A percentile compares a stretch with the other conserved stretches of the same genome.
Evolutionary conservation across 2,329 filamentous ascomycete species (phyloP).

Genomic region (Teratosphaeriaceae sp.): DNA sequence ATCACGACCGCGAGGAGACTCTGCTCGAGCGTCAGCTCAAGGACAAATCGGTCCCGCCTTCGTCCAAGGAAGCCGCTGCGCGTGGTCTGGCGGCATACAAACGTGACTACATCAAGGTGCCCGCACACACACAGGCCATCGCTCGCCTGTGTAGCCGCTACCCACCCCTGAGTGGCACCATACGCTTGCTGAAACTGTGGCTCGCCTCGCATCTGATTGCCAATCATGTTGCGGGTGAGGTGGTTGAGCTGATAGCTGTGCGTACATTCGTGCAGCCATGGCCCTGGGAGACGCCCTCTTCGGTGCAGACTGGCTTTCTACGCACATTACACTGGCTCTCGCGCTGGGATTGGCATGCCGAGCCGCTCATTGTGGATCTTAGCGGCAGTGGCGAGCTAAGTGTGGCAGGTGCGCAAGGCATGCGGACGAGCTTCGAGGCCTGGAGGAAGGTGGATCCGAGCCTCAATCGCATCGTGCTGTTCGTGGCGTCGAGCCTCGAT

Average conservation of each 20-base stretch:
- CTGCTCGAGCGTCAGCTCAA: slow-evolving; percentile 73
- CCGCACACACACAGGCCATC: slow-evolving; percentile 75
- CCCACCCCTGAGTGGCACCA: slow-evolving; percentile 70
- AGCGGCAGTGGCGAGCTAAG: slow-evolving; percentile 46
- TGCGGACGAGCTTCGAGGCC: slow-evolving; percentile 66
- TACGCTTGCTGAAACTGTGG: slow-evolving; percentile 85
- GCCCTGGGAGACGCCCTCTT: slow-evolving; percentile 73
- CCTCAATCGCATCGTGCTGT: slow-evolving; percentile 76
- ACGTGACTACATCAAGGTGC: slow-evolving; percentile 63
- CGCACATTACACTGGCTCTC: slow-evolving; percentile 73
- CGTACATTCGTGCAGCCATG: slow-evolving; percentile 74
- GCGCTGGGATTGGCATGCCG: slow-evolving; percentile 84
- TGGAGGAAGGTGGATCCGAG: slow-evolving; percentile 85
- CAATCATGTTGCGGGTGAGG: slow-evolving; percentile 67
- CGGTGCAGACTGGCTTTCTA: slow-evolving; percentile 70
- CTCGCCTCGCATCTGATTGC: slow-evolving; percentile 75
- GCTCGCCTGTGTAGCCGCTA: slow-evolving; percentile 74
- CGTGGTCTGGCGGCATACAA: slow-evolving; percentile 64
- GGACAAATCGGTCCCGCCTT: slow-evolving; percentile 61
- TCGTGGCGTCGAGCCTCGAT: slow-evolving; percentile 76
- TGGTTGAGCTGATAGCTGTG: slow-evolving; percentile 76
- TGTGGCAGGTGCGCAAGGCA: slow-evolving; percentile 52
- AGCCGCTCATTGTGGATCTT: slow-evolving; percentile 75
- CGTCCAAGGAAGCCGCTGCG: slow-evolving; percentile 61
- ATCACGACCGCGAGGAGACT: slow-evolving; percentile 78